These are phyloP conservation scores for Phellinidium pouzarii DNA, from an alignment of 1,284 basidiomycete genomes.

Conservation along the genomic window DNA sequence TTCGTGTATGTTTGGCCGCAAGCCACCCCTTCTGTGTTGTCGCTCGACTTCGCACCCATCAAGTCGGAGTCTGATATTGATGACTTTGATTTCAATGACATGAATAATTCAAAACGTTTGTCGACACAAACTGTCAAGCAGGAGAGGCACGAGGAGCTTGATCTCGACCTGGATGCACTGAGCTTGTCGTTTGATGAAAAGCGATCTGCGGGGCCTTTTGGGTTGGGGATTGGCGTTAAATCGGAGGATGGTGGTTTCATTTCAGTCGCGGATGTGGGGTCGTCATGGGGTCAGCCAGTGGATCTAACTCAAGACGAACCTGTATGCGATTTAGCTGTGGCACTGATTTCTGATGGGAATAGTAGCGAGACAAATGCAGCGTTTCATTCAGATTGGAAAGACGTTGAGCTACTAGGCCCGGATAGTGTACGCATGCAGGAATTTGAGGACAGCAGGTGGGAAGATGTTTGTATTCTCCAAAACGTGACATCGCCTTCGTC, in stretches of 20 bases:
- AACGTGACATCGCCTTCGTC: not conserved
- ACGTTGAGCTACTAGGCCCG: conserved; percentile 43
- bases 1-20: conserved; percentile 12
- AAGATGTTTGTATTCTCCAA: not conserved
- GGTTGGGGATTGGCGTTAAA: conserved; percentile 19
- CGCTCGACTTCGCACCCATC: conserved; percentile 31
- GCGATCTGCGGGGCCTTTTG: conserved; percentile 26
- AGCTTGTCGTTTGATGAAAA: conserved; percentile 23
- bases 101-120: conserved; percentile 37
- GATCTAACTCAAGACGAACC: conserved; percentile 9
- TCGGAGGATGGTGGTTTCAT: conserved; percentile 10
- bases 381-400: conserved; percentile 33
- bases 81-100: conserved; percentile 25
- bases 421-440: conserved; percentile 40
- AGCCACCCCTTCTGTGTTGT: conserved; percentile 9
- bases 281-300: conserved; percentile 10
- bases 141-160: conserved; percentile 40
- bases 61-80: conserved; percentile 60
- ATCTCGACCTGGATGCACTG: conserved; percentile 24
- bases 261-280: not conserved
- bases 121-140: conserved; percentile 25
- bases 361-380: not conserved
- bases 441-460: conserved; percentile 30
- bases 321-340: not conserved
- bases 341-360: not conserved